phyloP scores from a whole-genome alignment of 148 eudicot genomes.

The Camellia granthamiana region DNA sequence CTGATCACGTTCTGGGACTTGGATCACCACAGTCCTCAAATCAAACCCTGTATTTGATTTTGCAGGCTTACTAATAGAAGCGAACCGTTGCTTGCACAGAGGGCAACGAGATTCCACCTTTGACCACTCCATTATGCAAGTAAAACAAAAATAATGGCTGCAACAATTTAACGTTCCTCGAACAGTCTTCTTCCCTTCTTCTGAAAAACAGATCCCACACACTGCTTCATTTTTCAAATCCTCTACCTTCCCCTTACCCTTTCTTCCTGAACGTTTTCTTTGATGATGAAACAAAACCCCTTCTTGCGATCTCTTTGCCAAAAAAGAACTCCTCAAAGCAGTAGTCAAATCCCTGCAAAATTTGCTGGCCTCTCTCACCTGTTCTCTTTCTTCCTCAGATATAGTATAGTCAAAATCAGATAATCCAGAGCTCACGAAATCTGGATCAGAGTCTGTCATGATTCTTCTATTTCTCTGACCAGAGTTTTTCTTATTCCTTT shows the following conservation, averaged over 20 bases:
- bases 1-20: constrained; percentile 96
- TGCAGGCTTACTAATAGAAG: constrained; percentile 62
- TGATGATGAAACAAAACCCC: constrained; percentile 29
- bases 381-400: constrained; percentile 98
- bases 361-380: constrained; percentile 64
- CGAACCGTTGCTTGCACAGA: constrained; percentile 86
- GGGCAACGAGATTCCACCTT: constrained; percentile 99
- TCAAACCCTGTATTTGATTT: constrained; percentile 42
- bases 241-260: constrained; percentile 80
- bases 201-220: constrained; percentile 93
- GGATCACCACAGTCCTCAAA: constrained; percentile 47
- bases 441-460: constrained; percentile 56
- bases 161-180: constrained; percentile 86
- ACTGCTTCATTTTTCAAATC: constrained; percentile 52
- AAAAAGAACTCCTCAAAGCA: constrained; percentile 49
- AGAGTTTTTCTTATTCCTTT: constrained; percentile 33
- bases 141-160: constrained; percentile 87
- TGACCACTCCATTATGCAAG: constrained; percentile 97
- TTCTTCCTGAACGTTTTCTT: constrained; percentile 48
- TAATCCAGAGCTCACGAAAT: constrained; percentile 53
- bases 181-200: constrained; percentile 72
- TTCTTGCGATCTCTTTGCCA: constrained; percentile 34
- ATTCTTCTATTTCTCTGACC: constrained; percentile 42
- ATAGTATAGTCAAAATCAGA: constrained; percentile 75
- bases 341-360: constrained; percentile 43